phyloP scores from a whole-genome alignment of 257 asterid genomes.

The Nicotiana sylvestris region DNA sequence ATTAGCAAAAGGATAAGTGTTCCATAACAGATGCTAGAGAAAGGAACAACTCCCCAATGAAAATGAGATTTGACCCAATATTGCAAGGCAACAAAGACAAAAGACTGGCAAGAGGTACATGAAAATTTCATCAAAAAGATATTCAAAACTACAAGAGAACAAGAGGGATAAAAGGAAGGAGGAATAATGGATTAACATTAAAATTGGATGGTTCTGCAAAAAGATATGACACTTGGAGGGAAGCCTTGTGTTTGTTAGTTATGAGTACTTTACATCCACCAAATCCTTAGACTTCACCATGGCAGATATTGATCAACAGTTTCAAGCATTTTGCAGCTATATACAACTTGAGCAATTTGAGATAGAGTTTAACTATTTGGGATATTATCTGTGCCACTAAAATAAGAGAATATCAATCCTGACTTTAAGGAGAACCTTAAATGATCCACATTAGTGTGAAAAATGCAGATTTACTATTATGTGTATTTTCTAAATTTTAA shows the following conservation, averaged over 20 bases:
- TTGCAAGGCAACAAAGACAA: neutral
- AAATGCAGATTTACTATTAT: neutral
- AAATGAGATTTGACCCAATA: neutral
- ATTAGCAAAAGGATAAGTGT: neutral
- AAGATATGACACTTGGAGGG: neutral
- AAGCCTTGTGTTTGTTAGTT: neutral
- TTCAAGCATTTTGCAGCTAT: neutral
- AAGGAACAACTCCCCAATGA: neutral
- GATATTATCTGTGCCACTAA: neutral
- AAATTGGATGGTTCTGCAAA: constrained; percentile 7
- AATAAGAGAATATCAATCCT: neutral
- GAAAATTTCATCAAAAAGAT: neutral
- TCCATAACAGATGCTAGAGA: neutral
- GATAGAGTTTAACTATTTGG: neutral
- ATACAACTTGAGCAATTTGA: neutral
- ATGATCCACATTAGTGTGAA: neutral
- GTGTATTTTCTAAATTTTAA: neutral
- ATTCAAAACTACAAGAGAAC: neutral
- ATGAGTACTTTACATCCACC: neutral
- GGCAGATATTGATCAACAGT: neutral
- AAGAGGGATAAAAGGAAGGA: neutral
- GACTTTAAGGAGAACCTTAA: neutral
- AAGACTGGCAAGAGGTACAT: neutral
- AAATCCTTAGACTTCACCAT: neutral
- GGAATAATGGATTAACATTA: neutral